Base-by-base conservation (phyloP, 169 alveolate species). In the Besnoitia besnoiti region DNA sequence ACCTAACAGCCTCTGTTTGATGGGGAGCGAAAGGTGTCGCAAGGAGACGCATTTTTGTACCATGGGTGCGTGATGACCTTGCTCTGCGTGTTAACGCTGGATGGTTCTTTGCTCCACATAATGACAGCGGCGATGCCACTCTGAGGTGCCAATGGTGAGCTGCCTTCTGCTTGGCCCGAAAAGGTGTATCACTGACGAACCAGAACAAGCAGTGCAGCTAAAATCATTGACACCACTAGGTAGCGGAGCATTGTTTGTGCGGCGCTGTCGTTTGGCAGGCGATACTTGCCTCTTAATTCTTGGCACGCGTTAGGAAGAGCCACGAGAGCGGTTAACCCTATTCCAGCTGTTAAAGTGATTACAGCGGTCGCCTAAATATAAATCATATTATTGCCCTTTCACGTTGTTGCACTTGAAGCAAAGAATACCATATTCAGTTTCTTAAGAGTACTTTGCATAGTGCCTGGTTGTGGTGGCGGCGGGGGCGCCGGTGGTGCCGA, bases 31-130 rank as follows among this genome's bases (percentile, higher is more conserved):
- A n/a, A 21, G 73, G 16, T 55, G 27, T 24, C n/a, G 73, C 33
- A 2, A 0, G 7, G n/a, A 55, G 30, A 8, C 0, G 73, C 73
- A 55, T 0, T 55, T 55, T 21, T 24, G 21, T 73, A 73, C 84
- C 84, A 73, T 30, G 84, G 84, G 33, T 73, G 84, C 33, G 33
- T 73, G 5, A 73, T 73, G 27, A 73, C 44, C 46, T 73, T 73
- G 46, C 46, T 33, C 33, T 73, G 84, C 0, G 84, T 73, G 16
- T 73, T 39, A 27, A 39, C 46, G 44, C 84, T 73, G 84, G 84
- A 8, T 14, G 42, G 84, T 37, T 10, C 46, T 39, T 73, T 73
- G 84, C 8, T 73, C 46, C 84, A 3, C 84, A 73, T 73, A 30
- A 73, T 39, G 12, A 39, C 33, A 73, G 49, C 84, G 42, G 30